These are phyloP conservation scores for Choanephora cucurbitarum DNA, from an alignment of 371 early-diverging fungal genomes.

Conservation along the genomic window DNA sequence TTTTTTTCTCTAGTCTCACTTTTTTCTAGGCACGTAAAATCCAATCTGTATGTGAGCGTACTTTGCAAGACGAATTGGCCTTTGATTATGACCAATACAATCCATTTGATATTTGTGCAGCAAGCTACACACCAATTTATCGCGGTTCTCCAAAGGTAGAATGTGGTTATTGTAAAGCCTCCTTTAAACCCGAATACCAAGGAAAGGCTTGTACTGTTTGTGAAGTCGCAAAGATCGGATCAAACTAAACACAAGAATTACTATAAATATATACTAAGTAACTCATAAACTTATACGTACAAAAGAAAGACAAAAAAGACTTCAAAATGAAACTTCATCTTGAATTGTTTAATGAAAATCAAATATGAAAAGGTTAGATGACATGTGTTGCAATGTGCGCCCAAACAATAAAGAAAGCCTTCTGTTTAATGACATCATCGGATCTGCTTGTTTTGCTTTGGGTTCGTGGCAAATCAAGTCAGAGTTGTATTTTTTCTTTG, in stretches of 20 bases:
- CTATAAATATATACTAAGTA: background rate
- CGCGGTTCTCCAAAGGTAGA: conserved; percentile 72
- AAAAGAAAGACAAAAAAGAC: background rate
- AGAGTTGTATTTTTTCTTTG: too few relatives aligned
- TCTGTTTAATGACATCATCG: too few relatives aligned
- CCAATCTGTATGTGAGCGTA: conserved; percentile 76
- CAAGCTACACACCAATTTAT: conserved; percentile 85
- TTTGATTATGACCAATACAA: conserved; percentile 92
- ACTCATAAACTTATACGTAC: background rate
- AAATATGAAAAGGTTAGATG: too few relatives aligned
- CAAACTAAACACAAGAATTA: conserved; percentile 6
- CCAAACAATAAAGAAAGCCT: too few relatives aligned
- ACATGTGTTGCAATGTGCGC: too few relatives aligned
- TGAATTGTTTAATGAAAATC: background rate
- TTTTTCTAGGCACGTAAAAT: conserved; percentile 75
- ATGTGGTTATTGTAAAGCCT: conserved; percentile 88
- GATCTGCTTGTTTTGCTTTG: too few relatives aligned
- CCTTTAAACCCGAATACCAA: conserved; percentile 81
- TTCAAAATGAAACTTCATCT: background rate
- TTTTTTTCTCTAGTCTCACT: background rate
- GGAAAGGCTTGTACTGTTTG: conserved; percentile 85
- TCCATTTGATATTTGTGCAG: conserved; percentile 85
- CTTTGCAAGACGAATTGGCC: conserved; percentile 77
- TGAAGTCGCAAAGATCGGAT: conserved; percentile 70
- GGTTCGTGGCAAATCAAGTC: too few relatives aligned